Conservation (phyloP, 805 yeast species). For the Novakomyces olei region DNA sequence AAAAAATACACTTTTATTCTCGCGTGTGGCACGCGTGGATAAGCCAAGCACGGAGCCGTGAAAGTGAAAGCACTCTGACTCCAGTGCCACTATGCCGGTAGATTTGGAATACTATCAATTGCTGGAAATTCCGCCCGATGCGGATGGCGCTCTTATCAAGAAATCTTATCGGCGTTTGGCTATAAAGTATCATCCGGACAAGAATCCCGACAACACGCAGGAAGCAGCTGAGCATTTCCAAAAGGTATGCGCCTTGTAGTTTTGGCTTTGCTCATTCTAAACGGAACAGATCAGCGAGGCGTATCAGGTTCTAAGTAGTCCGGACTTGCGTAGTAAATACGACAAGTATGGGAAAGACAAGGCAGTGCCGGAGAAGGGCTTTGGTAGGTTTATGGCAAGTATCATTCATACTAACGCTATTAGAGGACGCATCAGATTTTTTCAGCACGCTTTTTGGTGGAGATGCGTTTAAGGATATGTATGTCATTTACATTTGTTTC, state of each 20-base stretch:
- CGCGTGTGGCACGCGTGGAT: no score
- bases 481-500: constrained; percentile 6
- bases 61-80: no score
- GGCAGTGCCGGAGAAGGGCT: constrained; percentile 47
- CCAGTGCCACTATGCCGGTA: no score
- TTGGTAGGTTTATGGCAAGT: constrained; percentile 17
- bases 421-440: constrained; percentile 72
- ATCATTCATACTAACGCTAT: constrained; percentile 14
- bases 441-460: constrained; percentile 79
- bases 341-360: constrained; percentile 70
- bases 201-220: constrained; percentile 73
- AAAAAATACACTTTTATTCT: no score
- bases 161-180: no score
- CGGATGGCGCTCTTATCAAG: no score
- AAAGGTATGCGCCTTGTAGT: constrained; percentile 23
- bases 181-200: constrained; percentile 80
- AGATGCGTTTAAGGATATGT: constrained; percentile 44
- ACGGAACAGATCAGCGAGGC: constrained; percentile 23
- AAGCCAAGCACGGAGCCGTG: no score
- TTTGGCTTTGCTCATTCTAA: background rate
- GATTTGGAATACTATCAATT: no score
- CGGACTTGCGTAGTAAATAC: constrained; percentile 42
- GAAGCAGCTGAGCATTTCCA: constrained; percentile 75
- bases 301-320: constrained; percentile 47
- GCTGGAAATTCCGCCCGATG: no score